phyloP scores from a whole-genome alignment of 129 eudicot species.

The Flaveria sonorensis region DNA sequence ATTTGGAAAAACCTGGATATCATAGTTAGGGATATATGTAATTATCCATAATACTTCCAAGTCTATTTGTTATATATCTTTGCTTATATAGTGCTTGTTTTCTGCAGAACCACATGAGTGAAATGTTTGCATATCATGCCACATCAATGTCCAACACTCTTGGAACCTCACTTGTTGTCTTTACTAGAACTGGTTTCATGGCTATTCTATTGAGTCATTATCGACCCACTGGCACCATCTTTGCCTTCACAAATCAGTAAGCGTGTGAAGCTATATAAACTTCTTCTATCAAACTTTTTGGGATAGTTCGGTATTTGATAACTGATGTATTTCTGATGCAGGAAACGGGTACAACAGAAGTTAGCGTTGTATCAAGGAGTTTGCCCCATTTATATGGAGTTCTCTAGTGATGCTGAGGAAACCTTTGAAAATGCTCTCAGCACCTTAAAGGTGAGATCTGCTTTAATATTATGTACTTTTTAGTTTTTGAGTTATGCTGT shows the following conservation, averaged over 20 bases:
- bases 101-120: constrained; percentile 96
- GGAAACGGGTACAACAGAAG: constrained; percentile 85
- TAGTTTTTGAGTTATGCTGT: neutral
- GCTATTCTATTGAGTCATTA: constrained; percentile 84
- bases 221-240: constrained; percentile 94
- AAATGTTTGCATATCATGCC: constrained; percentile 96
- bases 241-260: constrained; percentile 97
- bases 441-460: constrained; percentile 56
- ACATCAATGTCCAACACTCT: constrained; percentile 97
- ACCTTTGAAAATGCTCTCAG: constrained; percentile 67
- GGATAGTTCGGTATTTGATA: constrained; percentile 4
- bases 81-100: constrained; percentile 24
- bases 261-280: constrained; percentile 30
- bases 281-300: neutral
- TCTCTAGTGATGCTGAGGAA: constrained; percentile 83
- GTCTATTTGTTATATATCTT: neutral
- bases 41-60: neutral
- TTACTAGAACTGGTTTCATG: constrained; percentile 96
- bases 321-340: constrained; percentile 37
- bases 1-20: too few species aligned
- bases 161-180: constrained; percentile 90
- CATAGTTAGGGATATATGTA: too few species aligned
- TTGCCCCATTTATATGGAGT: constrained; percentile 85
- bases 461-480: constrained; percentile 1
- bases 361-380: constrained; percentile 95